These are phyloP conservation scores for Halteria grandinella DNA, from an alignment of 73 alveolate species.

Conservation along the genomic window DNA sequence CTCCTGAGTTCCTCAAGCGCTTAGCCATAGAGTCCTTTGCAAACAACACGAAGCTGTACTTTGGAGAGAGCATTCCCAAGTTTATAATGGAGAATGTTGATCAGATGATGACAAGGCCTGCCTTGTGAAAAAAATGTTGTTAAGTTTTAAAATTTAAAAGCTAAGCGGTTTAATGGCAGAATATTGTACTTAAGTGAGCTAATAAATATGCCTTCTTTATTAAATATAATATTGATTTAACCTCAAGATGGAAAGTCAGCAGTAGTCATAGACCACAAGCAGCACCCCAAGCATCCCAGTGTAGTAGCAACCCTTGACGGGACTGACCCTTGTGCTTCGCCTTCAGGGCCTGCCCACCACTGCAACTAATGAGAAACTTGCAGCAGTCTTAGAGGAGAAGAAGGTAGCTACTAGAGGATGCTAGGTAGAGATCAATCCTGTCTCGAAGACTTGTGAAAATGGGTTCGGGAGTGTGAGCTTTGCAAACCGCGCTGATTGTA, in stretches of 20 bases:
- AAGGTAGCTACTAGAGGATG: neutral
- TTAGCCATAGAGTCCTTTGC: constrained; percentile 45
- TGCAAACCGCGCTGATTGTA: constrained; percentile 32
- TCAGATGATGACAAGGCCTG: too few relatives aligned
- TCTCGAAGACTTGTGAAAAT: neutral
- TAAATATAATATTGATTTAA: constrained; percentile 3
- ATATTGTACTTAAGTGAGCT: too few relatives aligned
- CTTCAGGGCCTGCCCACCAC: constrained; percentile 11
- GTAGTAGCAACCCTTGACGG: neutral
- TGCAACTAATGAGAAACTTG: constrained; percentile 9
- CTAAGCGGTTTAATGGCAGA: too few relatives aligned
- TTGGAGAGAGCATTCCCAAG: constrained; percentile 67
- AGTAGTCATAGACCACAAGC: constrained; percentile 7
- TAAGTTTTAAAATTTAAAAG: too few relatives aligned
- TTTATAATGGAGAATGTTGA: constrained; percentile 46
- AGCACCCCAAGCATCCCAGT: neutral
- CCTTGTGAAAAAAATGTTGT: too few relatives aligned
- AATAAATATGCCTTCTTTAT: neutral
- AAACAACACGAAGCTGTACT: constrained; percentile 61
- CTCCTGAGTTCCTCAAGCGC: constrained; percentile 51
- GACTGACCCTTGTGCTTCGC: neutral
- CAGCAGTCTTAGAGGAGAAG: neutral
- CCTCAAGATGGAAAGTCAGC: constrained; percentile 29
- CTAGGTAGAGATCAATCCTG: constrained; percentile 1
- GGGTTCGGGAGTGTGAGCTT: constrained; percentile 18